Conservation (phyloP, 768 basidiomycete species). For the Hypholoma fasciculare region DNA sequence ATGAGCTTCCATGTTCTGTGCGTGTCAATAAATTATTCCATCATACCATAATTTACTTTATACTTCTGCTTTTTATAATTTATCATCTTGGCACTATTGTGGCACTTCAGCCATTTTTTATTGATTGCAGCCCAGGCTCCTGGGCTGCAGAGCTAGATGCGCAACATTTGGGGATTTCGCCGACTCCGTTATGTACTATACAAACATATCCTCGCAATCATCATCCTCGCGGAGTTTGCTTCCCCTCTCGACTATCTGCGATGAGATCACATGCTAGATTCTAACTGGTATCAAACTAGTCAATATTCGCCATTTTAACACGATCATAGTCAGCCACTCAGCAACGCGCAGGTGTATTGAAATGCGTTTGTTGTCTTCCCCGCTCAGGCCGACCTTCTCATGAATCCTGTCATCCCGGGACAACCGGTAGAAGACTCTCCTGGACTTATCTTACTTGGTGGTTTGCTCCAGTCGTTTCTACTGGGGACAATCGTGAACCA, state of each 20-base stretch:
- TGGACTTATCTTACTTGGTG: conserved; percentile 44
- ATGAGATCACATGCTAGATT: neutral
- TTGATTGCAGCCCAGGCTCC: too few species aligned
- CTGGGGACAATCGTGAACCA: conserved; percentile 43
- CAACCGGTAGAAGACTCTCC: conserved; percentile 29
- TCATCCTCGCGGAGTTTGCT: neutral
- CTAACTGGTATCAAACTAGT: neutral
- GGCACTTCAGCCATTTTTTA: too few species aligned
- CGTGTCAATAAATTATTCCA: neutral
- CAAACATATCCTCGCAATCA: too few species aligned
- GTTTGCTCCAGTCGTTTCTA: conserved; percentile 47
- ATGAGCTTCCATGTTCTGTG: neutral
- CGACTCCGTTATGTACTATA: too few species aligned
- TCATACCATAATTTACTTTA: too few species aligned
- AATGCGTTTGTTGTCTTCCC: neutral
- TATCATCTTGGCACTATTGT: too few species aligned
- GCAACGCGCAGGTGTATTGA: neutral
- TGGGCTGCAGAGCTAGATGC: too few species aligned
- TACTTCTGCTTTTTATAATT: neutral
- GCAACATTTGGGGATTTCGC: too few species aligned
- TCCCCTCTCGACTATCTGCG: neutral
- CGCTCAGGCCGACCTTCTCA: neutral
- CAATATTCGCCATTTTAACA: neutral
- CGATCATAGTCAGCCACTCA: neutral
- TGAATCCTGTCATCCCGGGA: conserved; percentile 26